These are phyloP conservation scores for Talaromyces amestolkiae DNA, from an alignment of 2,329 filamentous ascomycete species.

Conservation along the genomic window DNA sequence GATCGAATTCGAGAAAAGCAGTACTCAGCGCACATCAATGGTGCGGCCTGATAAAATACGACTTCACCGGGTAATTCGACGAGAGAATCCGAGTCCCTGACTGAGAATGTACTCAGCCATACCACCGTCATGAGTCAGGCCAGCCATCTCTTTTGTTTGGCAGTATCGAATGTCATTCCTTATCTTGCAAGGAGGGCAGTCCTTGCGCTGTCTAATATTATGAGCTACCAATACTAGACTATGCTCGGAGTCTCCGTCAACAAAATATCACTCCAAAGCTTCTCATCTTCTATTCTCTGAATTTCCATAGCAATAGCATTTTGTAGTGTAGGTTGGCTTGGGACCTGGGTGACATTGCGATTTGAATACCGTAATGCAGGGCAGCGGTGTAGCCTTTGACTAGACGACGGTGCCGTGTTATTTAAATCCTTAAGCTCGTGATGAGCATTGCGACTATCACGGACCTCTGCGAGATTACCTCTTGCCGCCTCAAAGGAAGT, in stretches of 20 bases:
- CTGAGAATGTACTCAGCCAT: no score
- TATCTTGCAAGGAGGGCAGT: no score
- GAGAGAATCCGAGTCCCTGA: no score
- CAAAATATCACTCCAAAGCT: background rate
- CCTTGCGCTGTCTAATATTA: no score
- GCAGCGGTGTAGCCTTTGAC: slow-evolving; percentile 18
- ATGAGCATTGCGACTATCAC: slow-evolving; percentile 4
- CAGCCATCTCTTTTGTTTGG: no score
- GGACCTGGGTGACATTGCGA: slow-evolving; percentile 11
- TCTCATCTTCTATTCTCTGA: background rate
- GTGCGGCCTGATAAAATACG: no score
- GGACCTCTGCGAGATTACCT: slow-evolving; percentile 9
- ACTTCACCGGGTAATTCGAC: no score
- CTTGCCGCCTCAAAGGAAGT: slow-evolving; percentile 20
- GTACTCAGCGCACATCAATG: no score
- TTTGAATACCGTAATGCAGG: slow-evolving; percentile 22
- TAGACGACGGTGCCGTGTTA: slow-evolving; percentile 10
- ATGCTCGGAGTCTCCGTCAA: background rate
- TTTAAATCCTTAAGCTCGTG: background rate
- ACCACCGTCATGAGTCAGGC: no score
- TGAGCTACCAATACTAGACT: background rate
- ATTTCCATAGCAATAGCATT: background rate
- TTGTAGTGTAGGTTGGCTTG: background rate
- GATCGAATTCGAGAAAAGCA: no score
- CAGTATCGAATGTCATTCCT: no score